Base-by-base conservation (phyloP, 1,284 basidiomycete genomes). In the Cryptococcus sp. region DNA sequence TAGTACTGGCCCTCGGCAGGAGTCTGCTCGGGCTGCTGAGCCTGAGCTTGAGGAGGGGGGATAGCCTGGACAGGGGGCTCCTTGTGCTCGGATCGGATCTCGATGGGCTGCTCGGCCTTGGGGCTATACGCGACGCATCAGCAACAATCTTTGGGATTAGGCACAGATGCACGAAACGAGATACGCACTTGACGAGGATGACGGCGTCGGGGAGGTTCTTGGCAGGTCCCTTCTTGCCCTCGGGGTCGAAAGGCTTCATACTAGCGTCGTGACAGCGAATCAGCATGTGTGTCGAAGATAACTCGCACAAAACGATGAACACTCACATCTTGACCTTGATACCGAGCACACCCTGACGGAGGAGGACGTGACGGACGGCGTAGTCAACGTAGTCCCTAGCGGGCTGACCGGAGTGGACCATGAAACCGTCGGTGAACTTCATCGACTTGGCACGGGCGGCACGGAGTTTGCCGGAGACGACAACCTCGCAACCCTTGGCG, bases 381-480 rank as follows among this genome's bases (percentile, higher is more conserved):
- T 93, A 87, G 84, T 99, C 95, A 63, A 99, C 93, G 74, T 95
- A 99, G 81, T 99, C 96, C 64, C 88, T 84, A 58, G 88, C 89
- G 72, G 96, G 96, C 83, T 99, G 95, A 86, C 96, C 96, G 68
- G 96, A 98, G 88, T 99, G 96, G 81, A 99, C 95, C 93, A 99
- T 98, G 88, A 97, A 98, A 54, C 96, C 96, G 76, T 99, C 96
- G 78, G 94, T 97, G 85, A 99, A 99, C 83, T 99, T 99, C 96
- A 99, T 99, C 50, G 92, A 91, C 84, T 99, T 99, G 78, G 96
- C 96, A 86, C 94, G 93, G 71, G 96, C 96, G 73, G 95, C 96
- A 81, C 96, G 93, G 75, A 99, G 91, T 83, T 99, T 99, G 79
- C 96, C 96, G 68, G 95, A 99, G 67, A 99, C 93, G 77, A 99